A percentile compares a stretch with the other conserved stretches of the same genome.
phyloP scores from a whole-genome alignment of 1,284 basidiomycete genomes.

The Porodaedalea pini region DNA sequence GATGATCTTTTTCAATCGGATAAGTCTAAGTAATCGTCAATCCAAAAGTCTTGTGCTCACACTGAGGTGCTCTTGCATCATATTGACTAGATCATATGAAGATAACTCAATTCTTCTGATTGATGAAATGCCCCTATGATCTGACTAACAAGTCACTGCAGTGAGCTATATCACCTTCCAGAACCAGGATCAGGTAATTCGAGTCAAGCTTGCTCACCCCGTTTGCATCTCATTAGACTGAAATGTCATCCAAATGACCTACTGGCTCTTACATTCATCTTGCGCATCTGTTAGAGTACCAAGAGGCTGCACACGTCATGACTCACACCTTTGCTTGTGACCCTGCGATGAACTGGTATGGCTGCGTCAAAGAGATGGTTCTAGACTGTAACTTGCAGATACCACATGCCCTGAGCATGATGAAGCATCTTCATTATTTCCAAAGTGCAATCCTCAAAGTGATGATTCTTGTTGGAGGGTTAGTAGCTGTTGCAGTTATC shows the following conservation, averaged over 20 bases:
- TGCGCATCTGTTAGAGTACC: neutral
- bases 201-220: too few species aligned
- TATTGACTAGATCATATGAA: too few species aligned
- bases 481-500: neutral
- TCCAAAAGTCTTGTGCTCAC: too few species aligned
- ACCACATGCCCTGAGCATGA: conserved; percentile 4
- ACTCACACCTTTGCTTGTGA: conserved; percentile 24
- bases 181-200: too few species aligned
- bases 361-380: conserved; percentile 20
- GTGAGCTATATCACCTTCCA: too few species aligned
- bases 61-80: too few species aligned
- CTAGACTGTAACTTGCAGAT: conserved; percentile 12
- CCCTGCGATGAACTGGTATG: conserved; percentile 27
- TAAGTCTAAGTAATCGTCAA: too few species aligned
- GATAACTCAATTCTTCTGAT: too few species aligned
- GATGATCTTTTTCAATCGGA: too few species aligned
- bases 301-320: conserved; percentile 13
- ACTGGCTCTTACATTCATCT: neutral
- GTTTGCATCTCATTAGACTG: too few species aligned
- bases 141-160: too few species aligned
- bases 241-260: neutral
- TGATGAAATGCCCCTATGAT: too few species aligned
- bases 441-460: conserved; percentile 1
- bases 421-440: conserved; percentile 20
- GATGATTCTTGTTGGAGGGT: conserved; percentile 10